These are phyloP conservation scores for Vitis riparia DNA, from an alignment of 164 flowering plant genomes.

Conservation along the genomic window DNA sequence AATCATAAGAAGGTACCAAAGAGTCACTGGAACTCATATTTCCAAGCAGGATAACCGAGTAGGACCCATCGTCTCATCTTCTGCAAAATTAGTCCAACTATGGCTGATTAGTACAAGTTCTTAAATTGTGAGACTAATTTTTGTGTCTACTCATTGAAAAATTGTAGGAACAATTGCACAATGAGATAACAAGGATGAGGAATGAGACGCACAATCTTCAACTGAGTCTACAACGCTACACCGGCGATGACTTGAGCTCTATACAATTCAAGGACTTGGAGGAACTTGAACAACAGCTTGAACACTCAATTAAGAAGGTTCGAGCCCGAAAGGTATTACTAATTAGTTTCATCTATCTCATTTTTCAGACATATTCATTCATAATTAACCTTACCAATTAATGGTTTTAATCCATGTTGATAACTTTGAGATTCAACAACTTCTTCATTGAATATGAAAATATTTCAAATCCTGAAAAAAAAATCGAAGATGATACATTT, in stretches of 20 bases:
- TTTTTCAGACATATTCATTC: too few relatives aligned
- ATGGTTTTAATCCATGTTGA: neutral
- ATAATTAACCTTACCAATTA: neutral
- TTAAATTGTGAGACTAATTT: too few relatives aligned
- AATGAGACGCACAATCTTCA: slow-evolving; percentile 41
- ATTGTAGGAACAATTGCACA: slow-evolving; percentile 24
- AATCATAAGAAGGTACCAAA: slow-evolving; percentile 35
- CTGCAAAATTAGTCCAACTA: too few relatives aligned
- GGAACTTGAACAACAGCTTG: slow-evolving; percentile 40
- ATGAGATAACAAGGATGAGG: slow-evolving; percentile 37
- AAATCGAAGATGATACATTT: neutral
- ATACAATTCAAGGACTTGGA: slow-evolving; percentile 29
- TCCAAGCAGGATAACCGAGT: slow-evolving; percentile 35
- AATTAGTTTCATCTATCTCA: too few relatives aligned
- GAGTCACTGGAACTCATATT: slow-evolving; percentile 24
- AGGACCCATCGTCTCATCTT: neutral
- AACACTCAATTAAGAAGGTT: slow-evolving; percentile 34
- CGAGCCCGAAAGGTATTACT: slow-evolving; percentile 42
- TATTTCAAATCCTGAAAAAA: too few relatives aligned
- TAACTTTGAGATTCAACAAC: too few relatives aligned
- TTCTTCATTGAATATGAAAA: too few relatives aligned
- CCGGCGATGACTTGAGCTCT: slow-evolving; percentile 35
- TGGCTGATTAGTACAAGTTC: neutral
- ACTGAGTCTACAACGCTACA: slow-evolving; percentile 31
- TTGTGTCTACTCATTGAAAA: neutral